Evolutionary conservation across 306 rosid genomes (phyloP), one percentile per base, ranked within the genome.

Genomic region (Hippophae rhamnoides): DNA sequence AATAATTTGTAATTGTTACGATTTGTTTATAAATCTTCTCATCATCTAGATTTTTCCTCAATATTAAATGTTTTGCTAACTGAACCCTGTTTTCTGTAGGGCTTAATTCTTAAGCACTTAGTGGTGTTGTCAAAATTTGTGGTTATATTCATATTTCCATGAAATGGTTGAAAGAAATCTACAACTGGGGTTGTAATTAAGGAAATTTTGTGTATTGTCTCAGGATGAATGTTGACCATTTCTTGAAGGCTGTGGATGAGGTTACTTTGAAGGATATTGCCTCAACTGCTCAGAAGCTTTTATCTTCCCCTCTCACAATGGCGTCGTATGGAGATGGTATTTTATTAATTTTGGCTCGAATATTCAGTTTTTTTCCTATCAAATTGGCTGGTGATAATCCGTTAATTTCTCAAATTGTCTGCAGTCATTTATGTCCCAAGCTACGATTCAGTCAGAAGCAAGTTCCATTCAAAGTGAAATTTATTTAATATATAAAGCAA

Each of bases 301-400:
- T 88, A 50, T 80, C 99, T 58, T 83, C 96, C 62, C 95, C 96
- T 58, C 89, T 88, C 66, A 78, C 99, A 58, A 70, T 92, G 95
- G 95, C 96, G 41, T 83, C 96, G 63, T 80, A 84, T 57, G 99
- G 99, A 73, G 96, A 92, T 40, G 96, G 99, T 88, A 85, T 49
- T 46, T 27, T 56, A 43, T 47, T 57, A 13, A 23, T 3, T 60
- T 47, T n/a, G 13, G 6, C 5, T 1, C 47, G 43, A 76, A 56
- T 47, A 14, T 31, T 48, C 7, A 38, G 51, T 23, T 27, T 31
- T 41, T 12, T 9, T 43, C 40, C 56, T 58, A 1, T 12, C 12
- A 18, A 18, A 18, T 47, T 43, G 42, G 27, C 42, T 45, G 47
- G 42, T 47, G 23, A 61, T 52, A 41, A 66, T 38, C 63, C 60